Evolutionary conservation across 441 rosid species (phyloP).

Genomic region (Adansonia gregorii): DNA sequence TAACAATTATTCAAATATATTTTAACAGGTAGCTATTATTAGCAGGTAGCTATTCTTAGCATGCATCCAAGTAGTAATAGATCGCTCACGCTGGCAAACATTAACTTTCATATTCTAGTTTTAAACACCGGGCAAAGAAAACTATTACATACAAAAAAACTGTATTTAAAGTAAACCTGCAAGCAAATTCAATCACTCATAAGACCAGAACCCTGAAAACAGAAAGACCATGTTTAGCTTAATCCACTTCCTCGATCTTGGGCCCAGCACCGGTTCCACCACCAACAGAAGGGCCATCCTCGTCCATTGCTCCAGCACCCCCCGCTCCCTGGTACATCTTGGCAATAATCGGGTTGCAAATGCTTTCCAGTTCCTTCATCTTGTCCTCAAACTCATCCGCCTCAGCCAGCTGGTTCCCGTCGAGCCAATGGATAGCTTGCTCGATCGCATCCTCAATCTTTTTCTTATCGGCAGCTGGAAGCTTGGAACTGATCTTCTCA

Average conservation of each 20-base stretch:
- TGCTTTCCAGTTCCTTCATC: constrained; percentile 72
- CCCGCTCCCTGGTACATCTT: constrained; percentile 73
- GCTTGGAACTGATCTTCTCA: constrained; percentile 68
- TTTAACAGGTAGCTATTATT: too few relatives aligned
- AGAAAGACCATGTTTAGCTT: background rate
- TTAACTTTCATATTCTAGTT: background rate
- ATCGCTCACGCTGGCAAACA: background rate
- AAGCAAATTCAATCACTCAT: background rate
- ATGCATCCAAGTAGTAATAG: too few relatives aligned
- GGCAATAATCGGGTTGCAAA: constrained; percentile 74
- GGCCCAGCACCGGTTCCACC: constrained; percentile 52
- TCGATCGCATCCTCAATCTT: constrained; percentile 70
- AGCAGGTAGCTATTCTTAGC: too few relatives aligned
- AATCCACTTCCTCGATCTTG: constrained; percentile 60
- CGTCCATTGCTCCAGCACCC: constrained; percentile 47
- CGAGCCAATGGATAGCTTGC: constrained; percentile 66
- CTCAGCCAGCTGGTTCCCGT: constrained; percentile 68
- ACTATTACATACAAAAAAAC: too few relatives aligned
- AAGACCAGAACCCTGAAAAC: background rate
- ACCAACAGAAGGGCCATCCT: constrained; percentile 50
- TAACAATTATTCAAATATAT: too few relatives aligned
- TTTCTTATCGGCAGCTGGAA: constrained; percentile 59
- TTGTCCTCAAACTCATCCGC: constrained; percentile 71
- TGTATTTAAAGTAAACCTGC: background rate
- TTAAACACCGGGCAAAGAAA: background rate